phyloP scores from a whole-genome alignment of 108 stramenopile species.

The Cylindrotheca fusiformis region DNA sequence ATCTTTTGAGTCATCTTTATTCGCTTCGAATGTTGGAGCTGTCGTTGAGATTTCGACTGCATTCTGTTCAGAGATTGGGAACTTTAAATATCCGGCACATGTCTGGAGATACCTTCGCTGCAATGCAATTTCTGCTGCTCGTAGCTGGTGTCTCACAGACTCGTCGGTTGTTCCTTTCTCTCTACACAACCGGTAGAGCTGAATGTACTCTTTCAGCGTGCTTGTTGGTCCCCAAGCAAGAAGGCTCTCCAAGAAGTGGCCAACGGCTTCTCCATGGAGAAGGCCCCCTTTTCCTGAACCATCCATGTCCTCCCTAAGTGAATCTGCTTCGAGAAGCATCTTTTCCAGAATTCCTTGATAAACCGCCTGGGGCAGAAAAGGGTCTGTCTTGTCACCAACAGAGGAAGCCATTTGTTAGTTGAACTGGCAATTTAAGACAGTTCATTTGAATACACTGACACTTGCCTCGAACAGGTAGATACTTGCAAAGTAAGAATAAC shows the following conservation, averaged over 20 bases:
- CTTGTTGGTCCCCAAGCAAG: conserved; percentile 76
- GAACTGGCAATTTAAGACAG: not conserved
- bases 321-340: conserved; percentile 59
- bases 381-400: conserved; percentile 39
- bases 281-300: conserved; percentile 4
- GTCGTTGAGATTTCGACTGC: conserved; percentile 2
- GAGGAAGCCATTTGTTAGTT: not conserved
- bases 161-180: conserved; percentile 15
- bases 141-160: conserved; percentile 5
- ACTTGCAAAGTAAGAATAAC: conserved; percentile 63
- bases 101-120: conserved; percentile 37
- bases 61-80: conserved; percentile 10
- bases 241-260: conserved; percentile 66
- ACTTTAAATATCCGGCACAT: conserved; percentile 28
- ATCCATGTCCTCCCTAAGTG: conserved; percentile 5
- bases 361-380: conserved; percentile 53
- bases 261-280: conserved; percentile 34
- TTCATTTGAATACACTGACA: not conserved
- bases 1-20: conserved; percentile 24
- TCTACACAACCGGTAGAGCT: conserved; percentile 41
- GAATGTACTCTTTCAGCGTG: conserved; percentile 57
- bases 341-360: conserved; percentile 55
- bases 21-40: conserved; percentile 16
- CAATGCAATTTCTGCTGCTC: conserved; percentile 15
- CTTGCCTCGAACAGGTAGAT: conserved; percentile 76